Evolutionary conservation across 176 grass and related monocot genomes (phyloP).

Genomic region (Lolium rigidum): DNA sequence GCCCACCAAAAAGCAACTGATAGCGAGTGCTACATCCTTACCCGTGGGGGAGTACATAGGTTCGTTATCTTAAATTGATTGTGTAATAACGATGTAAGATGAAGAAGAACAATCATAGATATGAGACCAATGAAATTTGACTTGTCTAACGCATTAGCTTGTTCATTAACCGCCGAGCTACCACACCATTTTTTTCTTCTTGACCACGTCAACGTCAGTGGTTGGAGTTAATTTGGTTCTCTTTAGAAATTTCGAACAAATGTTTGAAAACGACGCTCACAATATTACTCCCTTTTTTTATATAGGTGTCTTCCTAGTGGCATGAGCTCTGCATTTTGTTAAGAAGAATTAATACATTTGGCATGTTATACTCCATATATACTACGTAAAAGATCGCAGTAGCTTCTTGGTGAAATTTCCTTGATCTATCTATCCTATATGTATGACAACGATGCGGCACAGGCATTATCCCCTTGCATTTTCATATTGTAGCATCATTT

Average conservation of each 20-base stretch:
- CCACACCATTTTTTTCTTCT: constrained; percentile 2
- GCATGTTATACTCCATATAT: neutral
- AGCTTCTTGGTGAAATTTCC: too few species aligned
- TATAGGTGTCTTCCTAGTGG: neutral
- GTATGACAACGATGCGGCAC: too few species aligned
- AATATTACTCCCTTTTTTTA: neutral
- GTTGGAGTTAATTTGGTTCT: neutral
- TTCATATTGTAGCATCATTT: too few species aligned
- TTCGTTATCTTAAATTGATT: constrained; percentile 64
- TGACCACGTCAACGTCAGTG: constrained; percentile 14
- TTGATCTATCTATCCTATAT: too few species aligned
- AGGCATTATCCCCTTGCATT: too few species aligned
- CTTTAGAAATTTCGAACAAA: neutral
- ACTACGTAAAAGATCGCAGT: too few species aligned
- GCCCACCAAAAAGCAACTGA: constrained; percentile 33
- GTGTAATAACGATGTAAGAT: constrained; percentile 43
- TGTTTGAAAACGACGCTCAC: neutral
- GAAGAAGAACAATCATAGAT: constrained; percentile 41
- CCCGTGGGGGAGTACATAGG: constrained; percentile 45
- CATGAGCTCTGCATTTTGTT: too few species aligned
- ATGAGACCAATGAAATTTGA: constrained; percentile 22
- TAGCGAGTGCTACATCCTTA: constrained; percentile 22
- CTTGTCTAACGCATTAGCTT: neutral
- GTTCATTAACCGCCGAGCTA: neutral
- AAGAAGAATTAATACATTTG: neutral